Base-by-base conservation (phyloP, 73 alveolate species). In the Paramecium sonneborni region DNA sequence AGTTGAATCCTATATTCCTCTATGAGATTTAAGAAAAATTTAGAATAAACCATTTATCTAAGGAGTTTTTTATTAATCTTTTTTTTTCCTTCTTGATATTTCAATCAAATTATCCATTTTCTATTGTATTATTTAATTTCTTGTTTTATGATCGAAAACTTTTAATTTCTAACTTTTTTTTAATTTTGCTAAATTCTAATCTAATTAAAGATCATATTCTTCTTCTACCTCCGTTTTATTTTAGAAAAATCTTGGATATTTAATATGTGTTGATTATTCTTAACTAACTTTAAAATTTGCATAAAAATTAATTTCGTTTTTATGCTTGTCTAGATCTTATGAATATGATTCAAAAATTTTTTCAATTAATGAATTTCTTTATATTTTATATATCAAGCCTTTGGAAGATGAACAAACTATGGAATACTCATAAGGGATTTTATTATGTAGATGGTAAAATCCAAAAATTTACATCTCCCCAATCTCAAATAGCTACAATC, bases 401-500 rank as follows among this genome's bases (percentile, higher is more conserved):
- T 62, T 62, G 0, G 84, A 26, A 62, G 84, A 30, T 32, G 7
- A 62, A 26, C 84, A 62, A 30, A 62, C 18, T 11, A 62, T 26
- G 3, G 84, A 62, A 26, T 62, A 62, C 20, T 62, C 84, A 32
- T 62, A 62, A 9, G 84, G 84, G 84, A 62, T 32, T 30, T 62
- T 62, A 62, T 62, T 62, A 62, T 62, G 24, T 11, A 62, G 28
- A 62, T 62, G 84, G 18, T 62, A 62, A 62, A 62, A 62, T 26
- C 84, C 84, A 26, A 62, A 62, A 62, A 62, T 44, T 10, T 62
- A 15, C 44, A 62, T 30, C 46, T 62, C 84, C 24, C 84, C 84
- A 9, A 62, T 62, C 2, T 62, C 84, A 62, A 62, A 62, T 14
- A 62, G 7, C 84, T 62, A 26, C 1, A 6, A 62, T 62, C 0